Evolutionary conservation across 2,329 filamentous ascomycete species (phyloP).

Genomic region (Xylariaceae sp.): DNA sequence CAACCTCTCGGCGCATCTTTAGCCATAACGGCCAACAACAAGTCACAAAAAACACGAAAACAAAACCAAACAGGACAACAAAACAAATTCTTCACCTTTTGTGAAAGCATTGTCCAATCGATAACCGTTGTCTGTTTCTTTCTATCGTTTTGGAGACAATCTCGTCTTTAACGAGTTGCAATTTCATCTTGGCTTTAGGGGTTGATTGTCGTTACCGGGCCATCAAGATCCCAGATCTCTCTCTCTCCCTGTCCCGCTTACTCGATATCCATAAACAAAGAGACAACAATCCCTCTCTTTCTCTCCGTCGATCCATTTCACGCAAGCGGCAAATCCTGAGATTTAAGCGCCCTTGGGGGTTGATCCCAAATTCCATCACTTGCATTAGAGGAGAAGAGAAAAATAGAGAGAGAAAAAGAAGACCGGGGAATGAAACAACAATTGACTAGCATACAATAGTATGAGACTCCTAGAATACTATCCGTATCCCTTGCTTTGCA

Average conservation of each 20-base stretch:
- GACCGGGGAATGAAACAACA: neutral
- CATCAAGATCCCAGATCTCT: too few species aligned
- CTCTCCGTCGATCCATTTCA: neutral
- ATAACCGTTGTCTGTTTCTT: too few species aligned
- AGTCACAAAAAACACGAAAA: neutral
- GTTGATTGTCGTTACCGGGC: too few species aligned
- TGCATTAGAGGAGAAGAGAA: neutral
- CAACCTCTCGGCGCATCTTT: neutral
- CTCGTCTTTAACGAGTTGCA: too few species aligned
- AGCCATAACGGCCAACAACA: too few species aligned
- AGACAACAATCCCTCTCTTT: too few species aligned
- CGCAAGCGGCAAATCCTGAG: neutral
- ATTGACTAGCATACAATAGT: neutral
- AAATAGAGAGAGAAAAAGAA: neutral
- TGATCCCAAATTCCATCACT: neutral
- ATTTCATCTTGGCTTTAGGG: too few species aligned
- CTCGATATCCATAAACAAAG: too few species aligned
- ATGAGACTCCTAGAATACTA: neutral
- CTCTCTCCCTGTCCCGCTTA: too few species aligned
- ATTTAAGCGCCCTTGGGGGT: neutral
- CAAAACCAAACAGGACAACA: neutral
- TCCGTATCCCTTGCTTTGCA: neutral
- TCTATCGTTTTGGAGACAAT: too few species aligned
- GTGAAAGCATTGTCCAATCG: too few species aligned
- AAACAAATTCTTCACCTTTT: neutral